phyloP scores from a whole-genome alignment of 208 protist species.

The Leishmania tarentolae region DNA sequence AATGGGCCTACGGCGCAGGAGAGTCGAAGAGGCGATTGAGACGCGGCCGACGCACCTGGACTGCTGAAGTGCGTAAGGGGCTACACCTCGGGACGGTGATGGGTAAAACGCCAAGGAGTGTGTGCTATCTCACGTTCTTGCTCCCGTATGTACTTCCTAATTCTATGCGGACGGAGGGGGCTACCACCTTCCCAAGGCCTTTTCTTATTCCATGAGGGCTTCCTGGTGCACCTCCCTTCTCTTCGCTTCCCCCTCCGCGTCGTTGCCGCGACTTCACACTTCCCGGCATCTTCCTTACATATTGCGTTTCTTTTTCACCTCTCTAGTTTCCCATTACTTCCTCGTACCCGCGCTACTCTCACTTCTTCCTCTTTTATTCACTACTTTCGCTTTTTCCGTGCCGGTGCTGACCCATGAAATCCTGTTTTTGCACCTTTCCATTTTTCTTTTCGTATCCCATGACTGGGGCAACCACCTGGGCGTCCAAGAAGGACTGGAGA shows the following conservation, averaged over 20 bases:
- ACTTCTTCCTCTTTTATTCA: slow-evolving; percentile 1
- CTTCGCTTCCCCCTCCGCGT: neutral
- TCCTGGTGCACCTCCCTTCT: slow-evolving; percentile 7
- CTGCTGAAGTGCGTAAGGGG: neutral
- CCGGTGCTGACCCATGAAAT: neutral
- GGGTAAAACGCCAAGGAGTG: neutral
- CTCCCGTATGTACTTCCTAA: neutral
- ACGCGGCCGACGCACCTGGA: neutral
- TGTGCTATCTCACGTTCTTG: neutral
- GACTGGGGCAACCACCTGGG: neutral
- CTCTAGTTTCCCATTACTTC: neutral
- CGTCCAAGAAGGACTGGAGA: neutral
- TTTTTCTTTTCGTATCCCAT: neutral
- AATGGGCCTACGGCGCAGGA: neutral
- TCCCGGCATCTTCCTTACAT: neutral
- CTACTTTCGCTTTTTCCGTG: slow-evolving; percentile 13
- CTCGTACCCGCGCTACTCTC: neutral
- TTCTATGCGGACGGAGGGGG: neutral
- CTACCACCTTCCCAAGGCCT: neutral
- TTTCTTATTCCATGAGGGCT: neutral
- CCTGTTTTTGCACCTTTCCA: neutral
- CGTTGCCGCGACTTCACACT: neutral
- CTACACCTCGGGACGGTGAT: neutral
- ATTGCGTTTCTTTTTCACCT: neutral
- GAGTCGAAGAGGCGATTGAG: neutral